phyloP scores from a whole-genome alignment of 495 filamentous ascomycete species.

The Lepidopterella palustris region DNA sequence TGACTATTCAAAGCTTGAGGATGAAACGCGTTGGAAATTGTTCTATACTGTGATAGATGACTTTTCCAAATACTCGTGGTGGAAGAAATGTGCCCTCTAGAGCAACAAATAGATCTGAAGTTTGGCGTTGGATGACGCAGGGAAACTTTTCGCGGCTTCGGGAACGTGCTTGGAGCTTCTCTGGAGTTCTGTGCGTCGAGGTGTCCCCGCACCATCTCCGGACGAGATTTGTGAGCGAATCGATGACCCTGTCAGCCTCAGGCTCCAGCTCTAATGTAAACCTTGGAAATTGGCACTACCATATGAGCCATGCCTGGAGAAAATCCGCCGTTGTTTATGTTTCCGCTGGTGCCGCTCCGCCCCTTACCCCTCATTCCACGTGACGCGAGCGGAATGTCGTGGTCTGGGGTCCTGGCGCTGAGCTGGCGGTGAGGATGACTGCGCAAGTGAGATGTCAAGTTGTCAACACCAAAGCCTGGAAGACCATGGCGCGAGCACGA shows the following conservation, averaged over 20 bases:
- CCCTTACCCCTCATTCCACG: slow-evolving; percentile 26
- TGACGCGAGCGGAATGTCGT: slow-evolving; percentile 7
- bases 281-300: too few relatives aligned
- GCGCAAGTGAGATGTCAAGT: too few relatives aligned
- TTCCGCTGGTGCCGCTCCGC: neutral
- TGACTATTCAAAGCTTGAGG: neutral
- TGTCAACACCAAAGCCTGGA: slow-evolving; percentile 12
- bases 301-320: neutral
- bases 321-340: neutral
- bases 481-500: neutral
- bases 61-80: too few relatives aligned
- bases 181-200: neutral
- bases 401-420: neutral
- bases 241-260: neutral
- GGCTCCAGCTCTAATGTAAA: neutral
- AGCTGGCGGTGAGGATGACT: slow-evolving; percentile 31
- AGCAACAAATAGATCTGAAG: neutral
- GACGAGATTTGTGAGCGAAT: neutral
- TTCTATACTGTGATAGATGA: too few relatives aligned
- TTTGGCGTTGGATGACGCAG: neutral
- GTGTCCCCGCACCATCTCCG: neutral
- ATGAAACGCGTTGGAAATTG: neutral
- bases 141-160: neutral
- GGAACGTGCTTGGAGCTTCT: neutral
- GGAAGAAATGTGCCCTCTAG: too few relatives aligned